These are phyloP conservation scores for Alternaria consortialis DNA, from an alignment of 2,329 filamentous ascomycete genomes.

Conservation along the genomic window DNA sequence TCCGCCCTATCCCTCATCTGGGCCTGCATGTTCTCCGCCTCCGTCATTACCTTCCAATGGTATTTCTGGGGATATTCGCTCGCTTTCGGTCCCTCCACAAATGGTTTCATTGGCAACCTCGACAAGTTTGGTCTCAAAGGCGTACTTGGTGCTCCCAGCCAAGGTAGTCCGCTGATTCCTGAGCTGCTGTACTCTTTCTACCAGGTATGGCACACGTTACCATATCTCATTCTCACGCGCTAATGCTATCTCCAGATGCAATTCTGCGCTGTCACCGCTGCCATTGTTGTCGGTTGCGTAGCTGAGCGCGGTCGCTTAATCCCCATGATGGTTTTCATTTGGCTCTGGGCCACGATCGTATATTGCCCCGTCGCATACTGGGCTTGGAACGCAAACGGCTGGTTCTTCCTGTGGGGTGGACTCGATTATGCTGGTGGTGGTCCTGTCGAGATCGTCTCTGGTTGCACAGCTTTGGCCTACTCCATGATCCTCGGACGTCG, in stretches of 20 bases:
- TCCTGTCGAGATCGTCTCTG: slow-evolving; percentile 96
- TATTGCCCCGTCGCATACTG: slow-evolving; percentile 98
- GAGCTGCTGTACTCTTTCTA: slow-evolving; percentile 95
- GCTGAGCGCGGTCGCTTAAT: slow-evolving; percentile 93
- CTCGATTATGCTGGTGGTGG: slow-evolving; percentile 96
- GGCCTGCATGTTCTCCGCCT: slow-evolving; percentile 94
- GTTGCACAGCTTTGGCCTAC: slow-evolving; percentile 92
- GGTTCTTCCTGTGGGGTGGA: slow-evolving; percentile 89
- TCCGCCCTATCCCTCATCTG: slow-evolving; percentile 97
- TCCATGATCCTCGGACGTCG: slow-evolving; percentile 94
- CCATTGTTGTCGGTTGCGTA: slow-evolving; percentile 89
- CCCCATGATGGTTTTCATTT: slow-evolving; percentile 93
- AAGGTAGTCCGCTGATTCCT: slow-evolving; percentile 86
- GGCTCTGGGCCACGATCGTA: slow-evolving; percentile 95
- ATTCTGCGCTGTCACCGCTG: slow-evolving; percentile 93
- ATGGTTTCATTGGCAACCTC: slow-evolving; percentile 91
- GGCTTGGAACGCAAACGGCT: slow-evolving; percentile 95
- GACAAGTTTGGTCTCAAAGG: slow-evolving; percentile 88
- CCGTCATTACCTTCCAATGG: slow-evolving; percentile 96
- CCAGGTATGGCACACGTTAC: slow-evolving; percentile 65
- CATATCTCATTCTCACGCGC: not conserved
- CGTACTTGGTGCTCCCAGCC: slow-evolving; percentile 83
- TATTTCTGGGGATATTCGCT: slow-evolving; percentile 99
- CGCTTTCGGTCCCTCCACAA: slow-evolving; percentile 85
- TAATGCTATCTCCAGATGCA: slow-evolving; percentile 73